Evolutionary conservation across 2,329 filamentous ascomycete genomes (phyloP).

Genomic region (Aspergillus sp.): DNA sequence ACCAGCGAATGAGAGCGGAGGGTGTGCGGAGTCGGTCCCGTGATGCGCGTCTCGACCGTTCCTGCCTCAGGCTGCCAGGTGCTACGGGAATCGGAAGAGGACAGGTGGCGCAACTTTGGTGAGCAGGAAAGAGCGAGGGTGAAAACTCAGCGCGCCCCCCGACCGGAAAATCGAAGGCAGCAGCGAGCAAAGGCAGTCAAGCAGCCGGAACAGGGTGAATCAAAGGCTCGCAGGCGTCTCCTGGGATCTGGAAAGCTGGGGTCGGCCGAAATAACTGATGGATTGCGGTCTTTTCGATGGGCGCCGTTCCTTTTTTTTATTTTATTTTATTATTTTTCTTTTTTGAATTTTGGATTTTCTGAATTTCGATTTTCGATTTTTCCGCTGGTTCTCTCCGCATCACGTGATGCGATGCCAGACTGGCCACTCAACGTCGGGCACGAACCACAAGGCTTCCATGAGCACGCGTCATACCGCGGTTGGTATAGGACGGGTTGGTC

Average conservation of each 20-base stretch:
- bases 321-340: constrained; percentile 22
- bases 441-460: not conserved
- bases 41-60: not conserved
- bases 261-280: constrained; percentile 23
- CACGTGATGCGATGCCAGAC: constrained; percentile 24
- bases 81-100: constrained; percentile 17
- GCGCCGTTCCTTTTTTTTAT: constrained; percentile 25
- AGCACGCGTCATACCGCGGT: not conserved
- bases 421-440: constrained; percentile 22
- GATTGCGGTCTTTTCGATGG: constrained; percentile 25
- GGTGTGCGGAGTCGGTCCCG: constrained; percentile 5
- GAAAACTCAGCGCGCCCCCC: constrained; percentile 18
- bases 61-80: constrained; percentile 11
- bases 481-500: not conserved
- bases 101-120: constrained; percentile 17
- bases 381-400: constrained; percentile 17
- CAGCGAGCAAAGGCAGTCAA: constrained; percentile 7
- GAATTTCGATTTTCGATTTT: constrained; percentile 27
- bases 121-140: constrained; percentile 1
- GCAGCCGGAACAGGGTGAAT: constrained; percentile 1
- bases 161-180: constrained; percentile 19
- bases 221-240: constrained; percentile 3
- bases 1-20: constrained; percentile 7
- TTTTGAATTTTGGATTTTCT: constrained; percentile 24
- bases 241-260: constrained; percentile 17